Conservation (phyloP, 2,329 filamentous ascomycete species). For the Exophiala spinifera region DNA sequence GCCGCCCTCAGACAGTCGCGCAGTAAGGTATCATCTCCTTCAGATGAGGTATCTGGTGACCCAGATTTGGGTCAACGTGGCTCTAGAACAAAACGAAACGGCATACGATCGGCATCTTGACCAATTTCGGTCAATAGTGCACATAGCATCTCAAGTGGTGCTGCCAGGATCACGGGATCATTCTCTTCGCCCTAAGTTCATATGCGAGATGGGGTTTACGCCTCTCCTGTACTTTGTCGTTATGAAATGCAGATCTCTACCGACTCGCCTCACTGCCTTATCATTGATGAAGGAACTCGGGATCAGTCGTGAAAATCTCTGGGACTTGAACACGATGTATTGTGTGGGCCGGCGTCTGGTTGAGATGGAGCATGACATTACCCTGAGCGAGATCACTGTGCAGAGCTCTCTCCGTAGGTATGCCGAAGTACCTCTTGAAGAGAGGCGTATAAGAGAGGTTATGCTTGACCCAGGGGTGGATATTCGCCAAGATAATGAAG, state of each 20-base stretch:
- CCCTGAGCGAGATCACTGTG: neutral
- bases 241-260: neutral
- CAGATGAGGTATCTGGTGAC: neutral
- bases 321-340: conserved; percentile 2
- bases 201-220: conserved; percentile 1
- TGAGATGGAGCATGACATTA: conserved; percentile 6
- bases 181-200: neutral
- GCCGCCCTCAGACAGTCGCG: neutral
- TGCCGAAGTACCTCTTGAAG: neutral
- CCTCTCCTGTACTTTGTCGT: conserved; percentile 4
- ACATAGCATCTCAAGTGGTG: neutral
- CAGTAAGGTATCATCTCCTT: neutral
- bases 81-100: neutral
- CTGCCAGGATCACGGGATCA: neutral
- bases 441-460: neutral
- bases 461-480: neutral
- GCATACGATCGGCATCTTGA: neutral
- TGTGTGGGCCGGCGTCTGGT: neutral
- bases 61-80: neutral
- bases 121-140: neutral
- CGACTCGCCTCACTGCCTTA: neutral
- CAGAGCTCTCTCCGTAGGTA: neutral
- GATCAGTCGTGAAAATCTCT: neutral
- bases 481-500: neutral
- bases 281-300: neutral